A percentile compares a stretch with the other conserved stretches of the same genome.
Evolutionary conservation across 805 yeast species (phyloP).

Genomic region (Saccharomycopsis fibuligera): DNA sequence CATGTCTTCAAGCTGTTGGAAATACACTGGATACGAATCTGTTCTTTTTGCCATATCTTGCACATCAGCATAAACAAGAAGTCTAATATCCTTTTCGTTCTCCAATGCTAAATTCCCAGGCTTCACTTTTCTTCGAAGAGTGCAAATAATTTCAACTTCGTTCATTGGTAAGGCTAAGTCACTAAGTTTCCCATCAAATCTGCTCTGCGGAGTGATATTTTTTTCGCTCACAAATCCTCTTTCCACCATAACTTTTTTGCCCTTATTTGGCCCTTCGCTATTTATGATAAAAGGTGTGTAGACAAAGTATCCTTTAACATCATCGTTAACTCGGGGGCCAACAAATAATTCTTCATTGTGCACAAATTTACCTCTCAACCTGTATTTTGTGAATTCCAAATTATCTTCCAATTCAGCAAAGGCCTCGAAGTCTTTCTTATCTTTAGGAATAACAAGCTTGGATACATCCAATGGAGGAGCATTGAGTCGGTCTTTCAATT

Average conservation of each 20-base stretch:
- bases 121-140: slow-evolving; percentile 61
- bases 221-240: slow-evolving; percentile 89
- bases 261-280: slow-evolving; percentile 56
- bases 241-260: slow-evolving; percentile 71
- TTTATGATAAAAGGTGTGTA: slow-evolving; percentile 65
- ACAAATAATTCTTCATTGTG: slow-evolving; percentile 84
- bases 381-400: slow-evolving; percentile 77
- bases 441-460: slow-evolving; percentile 52
- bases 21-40: slow-evolving; percentile 64
- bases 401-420: slow-evolving; percentile 30
- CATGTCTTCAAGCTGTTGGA: slow-evolving; percentile 66
- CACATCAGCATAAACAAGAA: slow-evolving; percentile 77
- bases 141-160: slow-evolving; percentile 63
- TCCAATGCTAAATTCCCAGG: slow-evolving; percentile 64
- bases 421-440: slow-evolving; percentile 32
- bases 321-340: slow-evolving; percentile 79
- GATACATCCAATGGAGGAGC: slow-evolving; percentile 72
- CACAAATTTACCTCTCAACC: slow-evolving; percentile 68
- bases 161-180: slow-evolving; percentile 72
- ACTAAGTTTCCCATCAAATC: slow-evolving; percentile 39
- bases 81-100: slow-evolving; percentile 56
- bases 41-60: slow-evolving; percentile 69
- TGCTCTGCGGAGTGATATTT: slow-evolving; percentile 46
- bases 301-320: slow-evolving; percentile 67
- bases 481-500: slow-evolving; percentile 75